Base-by-base conservation (phyloP, 2,329 filamentous ascomycete genomes). In the Lecanicillium sp. region DNA sequence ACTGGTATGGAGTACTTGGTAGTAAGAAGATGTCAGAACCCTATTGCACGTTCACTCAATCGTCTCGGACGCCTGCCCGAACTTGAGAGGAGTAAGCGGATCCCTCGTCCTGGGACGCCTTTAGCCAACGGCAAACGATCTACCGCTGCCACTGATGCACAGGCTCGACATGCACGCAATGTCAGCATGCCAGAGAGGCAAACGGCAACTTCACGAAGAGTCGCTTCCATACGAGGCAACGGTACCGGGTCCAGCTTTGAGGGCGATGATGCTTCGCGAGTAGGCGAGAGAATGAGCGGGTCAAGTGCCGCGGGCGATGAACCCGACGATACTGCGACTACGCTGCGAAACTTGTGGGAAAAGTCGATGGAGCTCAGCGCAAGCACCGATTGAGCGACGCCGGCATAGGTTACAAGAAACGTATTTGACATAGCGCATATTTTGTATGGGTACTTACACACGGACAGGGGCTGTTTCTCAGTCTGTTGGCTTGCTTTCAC, bases 1-100 rank as follows among this genome's bases (percentile, higher is more conserved):
- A 85, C 84, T 1, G 81, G 81, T 14, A 78, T 85, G 64, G 84
- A 88, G 59, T 88, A 87, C 61, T 73, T 83, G n/a, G 84, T 87
- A 8, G 82, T 89, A 27, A 76, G 84, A 46, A 73, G 85, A 37
- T 84, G 84, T 59, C 82, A 86, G 58, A 86, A 87, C 56, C 83
- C 85, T 0, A 73, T 88, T 15, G 79, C 77, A 4, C 75, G 83
- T 38, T 83, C 82, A 1, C 66, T 88, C 15, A 64, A 64, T 33
- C 65, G 69, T 3, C 59, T 72, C 5, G 58, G 59, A 27, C 59
- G 72, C 24, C 70, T 81, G 1, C 74, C 78, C 0, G 75, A 74
- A 7, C 62, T 68, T 24, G 70, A 79, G 44, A 77, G 72, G 59
- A 70, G 66, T 26, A 67, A 69, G 51, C 68, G 69, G 30, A 80